Percentiles rank a stretch among this genome's conserved stretches.
These are phyloP conservation scores for Penicillium sclerotiorum DNA, from an alignment of 2,329 filamentous ascomycete genomes.

Conservation along the genomic window DNA sequence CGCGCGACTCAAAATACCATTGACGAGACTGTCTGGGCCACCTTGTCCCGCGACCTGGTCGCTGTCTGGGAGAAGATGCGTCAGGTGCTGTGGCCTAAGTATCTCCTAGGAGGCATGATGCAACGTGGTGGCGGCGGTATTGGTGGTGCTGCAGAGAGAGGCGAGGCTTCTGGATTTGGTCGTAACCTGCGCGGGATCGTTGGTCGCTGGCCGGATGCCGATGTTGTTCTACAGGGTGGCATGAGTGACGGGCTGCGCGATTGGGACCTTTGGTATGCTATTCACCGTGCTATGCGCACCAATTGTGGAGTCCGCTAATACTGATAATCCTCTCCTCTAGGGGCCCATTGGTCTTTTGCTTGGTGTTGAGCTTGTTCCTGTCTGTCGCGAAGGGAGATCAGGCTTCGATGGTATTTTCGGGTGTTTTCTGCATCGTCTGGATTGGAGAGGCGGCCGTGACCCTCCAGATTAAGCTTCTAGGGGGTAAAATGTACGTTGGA, in stretches of 20 bases:
- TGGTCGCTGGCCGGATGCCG: slow-evolving; percentile 69
- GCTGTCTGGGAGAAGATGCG: slow-evolving; percentile 98
- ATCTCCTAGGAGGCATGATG: slow-evolving; percentile 74
- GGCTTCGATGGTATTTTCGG: slow-evolving; percentile 87
- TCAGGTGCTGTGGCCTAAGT: slow-evolving; percentile 94
- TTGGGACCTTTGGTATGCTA: slow-evolving; percentile 84
- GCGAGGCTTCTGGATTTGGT: slow-evolving; percentile 52
- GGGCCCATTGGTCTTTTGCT: slow-evolving; percentile 93
- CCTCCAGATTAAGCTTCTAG: slow-evolving; percentile 94
- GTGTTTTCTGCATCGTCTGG: slow-evolving; percentile 96
- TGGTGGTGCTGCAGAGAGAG: slow-evolving; percentile 60
- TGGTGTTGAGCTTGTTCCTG: slow-evolving; percentile 83
- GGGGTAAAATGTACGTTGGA: slow-evolving; percentile 88
- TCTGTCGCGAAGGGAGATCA: slow-evolving; percentile 81
- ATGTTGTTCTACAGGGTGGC: slow-evolving; percentile 64
- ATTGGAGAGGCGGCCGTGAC: slow-evolving; percentile 95
- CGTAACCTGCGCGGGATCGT: slow-evolving; percentile 57
- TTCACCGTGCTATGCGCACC: not conserved
- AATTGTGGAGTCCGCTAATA: not conserved
- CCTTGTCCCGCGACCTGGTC: slow-evolving; percentile 85
- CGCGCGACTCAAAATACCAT: slow-evolving; percentile 89
- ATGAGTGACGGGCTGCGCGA: slow-evolving; percentile 91
- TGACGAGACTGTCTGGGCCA: slow-evolving; percentile 96
- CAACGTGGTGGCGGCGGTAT: slow-evolving; percentile 57
- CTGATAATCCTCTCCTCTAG: slow-evolving; percentile 35